These are phyloP conservation scores for Lachnellula suecica DNA, from an alignment of 2,329 filamentous ascomycete genomes.

Conservation along the genomic window DNA sequence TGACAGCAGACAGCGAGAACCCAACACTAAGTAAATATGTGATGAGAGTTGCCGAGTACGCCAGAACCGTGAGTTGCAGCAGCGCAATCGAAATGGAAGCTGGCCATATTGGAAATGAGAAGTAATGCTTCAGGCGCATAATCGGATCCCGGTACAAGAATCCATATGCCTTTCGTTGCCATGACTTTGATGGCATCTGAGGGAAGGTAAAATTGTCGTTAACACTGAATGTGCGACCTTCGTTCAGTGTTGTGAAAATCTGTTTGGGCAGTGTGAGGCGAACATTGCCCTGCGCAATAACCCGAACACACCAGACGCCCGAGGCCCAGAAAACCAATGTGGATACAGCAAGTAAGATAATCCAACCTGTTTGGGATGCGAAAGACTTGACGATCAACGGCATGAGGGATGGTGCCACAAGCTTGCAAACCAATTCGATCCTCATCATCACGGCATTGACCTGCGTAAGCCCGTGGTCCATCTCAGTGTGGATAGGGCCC, in stretches of 20 bases:
- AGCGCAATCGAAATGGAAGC: slow-evolving; percentile 49
- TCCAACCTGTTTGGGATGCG: slow-evolving; percentile 40
- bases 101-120: slow-evolving; percentile 35
- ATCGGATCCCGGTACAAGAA: slow-evolving; percentile 25
- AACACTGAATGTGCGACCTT: background rate
- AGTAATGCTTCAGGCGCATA: slow-evolving; percentile 33
- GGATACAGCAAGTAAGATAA: slow-evolving; percentile 41
- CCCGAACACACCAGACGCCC: slow-evolving; percentile 34
- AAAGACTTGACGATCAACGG: slow-evolving; percentile 47
- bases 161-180: slow-evolving; percentile 4
- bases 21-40: slow-evolving; percentile 50
- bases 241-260: background rate
- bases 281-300: slow-evolving; percentile 33
- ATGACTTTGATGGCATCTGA: background rate
- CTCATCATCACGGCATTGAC: slow-evolving; percentile 53
- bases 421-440: slow-evolving; percentile 54
- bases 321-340: slow-evolving; percentile 39
- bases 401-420: slow-evolving; percentile 43
- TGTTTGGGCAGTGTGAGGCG: slow-evolving; percentile 27
- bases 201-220: background rate
- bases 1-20: slow-evolving; percentile 45
- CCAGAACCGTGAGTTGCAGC: slow-evolving; percentile 47
- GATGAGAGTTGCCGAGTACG: slow-evolving; percentile 52
- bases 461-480: slow-evolving; percentile 30
- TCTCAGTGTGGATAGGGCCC: slow-evolving; percentile 25